Percentiles rank a stretch among this genome's conserved stretches.
phyloP scores from a whole-genome alignment of 306 rosid genomes.

The Delonix regia region DNA sequence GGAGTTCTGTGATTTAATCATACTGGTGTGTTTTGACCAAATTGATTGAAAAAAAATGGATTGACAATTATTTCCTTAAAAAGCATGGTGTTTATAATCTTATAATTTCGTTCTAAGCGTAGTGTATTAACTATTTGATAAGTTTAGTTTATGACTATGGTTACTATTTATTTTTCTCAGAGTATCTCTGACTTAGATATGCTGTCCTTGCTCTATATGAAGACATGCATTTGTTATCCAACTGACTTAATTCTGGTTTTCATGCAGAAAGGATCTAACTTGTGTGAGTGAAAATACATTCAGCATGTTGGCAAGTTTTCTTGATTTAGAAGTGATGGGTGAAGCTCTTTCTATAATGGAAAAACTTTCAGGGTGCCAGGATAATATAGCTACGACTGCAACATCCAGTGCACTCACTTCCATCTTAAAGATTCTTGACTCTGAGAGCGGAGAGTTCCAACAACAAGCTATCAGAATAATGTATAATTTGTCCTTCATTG shows the following conservation, averaged over 20 bases:
- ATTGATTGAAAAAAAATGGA: not conserved
- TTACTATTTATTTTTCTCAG: not conserved
- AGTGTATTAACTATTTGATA: slow-evolving; percentile 8
- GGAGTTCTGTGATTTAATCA: not conserved
- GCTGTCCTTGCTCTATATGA: slow-evolving; percentile 3
- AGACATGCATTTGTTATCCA: slow-evolving; percentile 11
- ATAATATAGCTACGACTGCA: slow-evolving; percentile 41
- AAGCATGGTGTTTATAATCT: not conserved
- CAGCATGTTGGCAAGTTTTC: slow-evolving; percentile 54
- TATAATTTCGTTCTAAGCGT: not conserved
- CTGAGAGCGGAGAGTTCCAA: slow-evolving; percentile 50
- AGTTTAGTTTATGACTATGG: not conserved
- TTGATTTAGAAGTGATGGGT: slow-evolving; percentile 56
- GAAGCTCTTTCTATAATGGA: slow-evolving; percentile 78
- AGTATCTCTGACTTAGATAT: slow-evolving; percentile 9
- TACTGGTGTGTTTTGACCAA: slow-evolving; percentile 5
- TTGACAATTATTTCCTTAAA: not conserved
- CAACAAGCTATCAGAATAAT: slow-evolving; percentile 54
- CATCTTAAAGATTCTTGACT: slow-evolving; percentile 60
- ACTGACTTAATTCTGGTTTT: slow-evolving; percentile 31
- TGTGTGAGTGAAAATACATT: slow-evolving; percentile 58
- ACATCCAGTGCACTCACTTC: slow-evolving; percentile 54
- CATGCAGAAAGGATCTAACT: slow-evolving; percentile 53
- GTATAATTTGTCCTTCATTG: slow-evolving; percentile 54
- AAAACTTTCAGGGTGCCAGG: slow-evolving; percentile 48